Evolutionary conservation across 345 rosid species (phyloP).

Genomic region (Psidium guajava): DNA sequence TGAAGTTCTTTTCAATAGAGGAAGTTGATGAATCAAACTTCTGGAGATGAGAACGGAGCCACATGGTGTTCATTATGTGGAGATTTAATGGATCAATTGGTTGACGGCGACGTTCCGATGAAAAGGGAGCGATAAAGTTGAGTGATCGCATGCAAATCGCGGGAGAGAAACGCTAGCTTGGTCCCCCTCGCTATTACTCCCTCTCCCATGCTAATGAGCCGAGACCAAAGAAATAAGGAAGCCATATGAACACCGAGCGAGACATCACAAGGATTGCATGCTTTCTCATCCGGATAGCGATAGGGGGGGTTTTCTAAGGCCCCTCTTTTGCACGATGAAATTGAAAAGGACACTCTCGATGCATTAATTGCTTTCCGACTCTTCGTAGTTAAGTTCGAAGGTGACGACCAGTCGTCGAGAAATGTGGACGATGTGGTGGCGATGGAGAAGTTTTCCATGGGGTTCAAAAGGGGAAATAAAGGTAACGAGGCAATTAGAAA

Average conservation of each 20-base stretch:
- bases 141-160: neutral
- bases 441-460: neutral
- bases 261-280: neutral
- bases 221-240: neutral
- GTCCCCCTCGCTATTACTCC: neutral
- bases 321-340: neutral
- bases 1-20: neutral
- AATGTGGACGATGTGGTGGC: neutral
- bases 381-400: neutral
- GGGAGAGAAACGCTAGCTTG: neutral
- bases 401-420: neutral
- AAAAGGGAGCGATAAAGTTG: neutral
- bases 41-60: neutral
- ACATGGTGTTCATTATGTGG: neutral
- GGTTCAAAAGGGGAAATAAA: neutral
- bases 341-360: neutral
- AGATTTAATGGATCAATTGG: neutral
- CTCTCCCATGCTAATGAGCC: neutral
- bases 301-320: neutral
- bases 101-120: neutral
- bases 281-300: neutral
- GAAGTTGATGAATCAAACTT: neutral
- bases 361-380: neutral
- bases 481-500: neutral
- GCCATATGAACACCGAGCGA: neutral